phyloP scores from a whole-genome alignment of 768 basidiomycete genomes.

The Rhodotorula sphaerocarpa region DNA sequence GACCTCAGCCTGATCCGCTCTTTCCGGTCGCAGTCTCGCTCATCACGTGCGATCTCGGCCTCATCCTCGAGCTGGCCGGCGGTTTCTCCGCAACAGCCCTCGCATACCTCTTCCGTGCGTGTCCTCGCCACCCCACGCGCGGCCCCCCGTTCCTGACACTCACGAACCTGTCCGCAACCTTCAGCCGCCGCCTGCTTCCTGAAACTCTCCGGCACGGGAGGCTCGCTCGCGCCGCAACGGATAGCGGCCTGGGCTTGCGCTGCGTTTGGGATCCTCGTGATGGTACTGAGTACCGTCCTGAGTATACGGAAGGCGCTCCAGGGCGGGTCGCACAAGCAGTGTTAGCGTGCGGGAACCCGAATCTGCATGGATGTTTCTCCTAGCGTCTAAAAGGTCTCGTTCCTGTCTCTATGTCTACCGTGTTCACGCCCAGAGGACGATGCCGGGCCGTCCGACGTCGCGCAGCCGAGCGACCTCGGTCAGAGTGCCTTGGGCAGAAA shows the following conservation, averaged over 20 bases:
- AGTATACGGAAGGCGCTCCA: constrained; percentile 22
- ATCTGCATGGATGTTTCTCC: background rate
- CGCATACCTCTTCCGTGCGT: constrained; percentile 67
- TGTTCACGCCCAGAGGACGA: constrained; percentile 18
- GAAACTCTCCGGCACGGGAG: constrained; percentile 50
- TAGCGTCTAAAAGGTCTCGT: background rate
- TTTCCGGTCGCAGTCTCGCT: constrained; percentile 61
- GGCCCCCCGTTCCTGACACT: no score
- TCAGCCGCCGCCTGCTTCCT: constrained; percentile 68
- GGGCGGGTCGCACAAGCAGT: constrained; percentile 22
- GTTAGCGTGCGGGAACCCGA: background rate
- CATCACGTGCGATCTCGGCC: constrained; percentile 91
- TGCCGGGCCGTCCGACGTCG: constrained; percentile 13
- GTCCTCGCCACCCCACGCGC: background rate
- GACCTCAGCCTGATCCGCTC: background rate
- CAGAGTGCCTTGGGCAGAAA: background rate
- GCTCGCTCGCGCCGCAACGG: constrained; percentile 16
- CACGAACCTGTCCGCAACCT: constrained; percentile 42
- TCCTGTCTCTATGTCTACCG: no score
- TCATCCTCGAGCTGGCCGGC: constrained; percentile 96
- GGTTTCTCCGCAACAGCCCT: constrained; percentile 61
- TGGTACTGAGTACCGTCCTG: constrained; percentile 33
- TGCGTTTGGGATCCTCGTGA: constrained; percentile 38
- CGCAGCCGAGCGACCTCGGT: constrained; percentile 19
- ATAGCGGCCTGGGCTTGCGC: constrained; percentile 37